These are phyloP conservation scores for Neonectria sp. DNA, from an alignment of 2,329 filamentous ascomycete species.

Conservation along the genomic window DNA sequence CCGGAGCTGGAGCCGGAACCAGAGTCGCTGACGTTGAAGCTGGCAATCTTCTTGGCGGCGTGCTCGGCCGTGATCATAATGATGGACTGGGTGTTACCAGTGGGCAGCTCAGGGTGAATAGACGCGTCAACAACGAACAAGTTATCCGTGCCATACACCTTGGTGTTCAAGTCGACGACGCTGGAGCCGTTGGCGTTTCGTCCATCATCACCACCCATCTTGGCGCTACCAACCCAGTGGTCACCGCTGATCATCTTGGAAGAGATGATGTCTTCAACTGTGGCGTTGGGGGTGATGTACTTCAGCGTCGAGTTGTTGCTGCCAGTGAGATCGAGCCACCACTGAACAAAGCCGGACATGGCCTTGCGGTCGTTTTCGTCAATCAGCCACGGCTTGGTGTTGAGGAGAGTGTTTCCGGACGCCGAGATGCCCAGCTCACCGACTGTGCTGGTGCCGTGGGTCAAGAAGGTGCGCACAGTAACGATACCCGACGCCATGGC, in stretches of 20 bases:
- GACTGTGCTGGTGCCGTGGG: conserved; percentile 43
- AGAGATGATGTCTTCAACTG: conserved; percentile 35
- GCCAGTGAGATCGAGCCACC: conserved; percentile 41
- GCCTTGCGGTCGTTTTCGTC: conserved; percentile 44
- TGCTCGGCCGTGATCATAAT: conserved; percentile 49
- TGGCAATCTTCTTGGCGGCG: conserved; percentile 45
- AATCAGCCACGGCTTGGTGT: conserved; percentile 48
- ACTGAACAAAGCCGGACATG: conserved; percentile 45
- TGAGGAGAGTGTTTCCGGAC: conserved; percentile 45
- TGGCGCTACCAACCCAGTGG: conserved; percentile 48
- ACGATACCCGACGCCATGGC: conserved; percentile 44
- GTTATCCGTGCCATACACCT: conserved; percentile 73
- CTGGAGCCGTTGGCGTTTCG: conserved; percentile 61
- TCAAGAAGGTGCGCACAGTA: conserved; percentile 44
- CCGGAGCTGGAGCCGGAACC: conserved; percentile 8
- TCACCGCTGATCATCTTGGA: conserved; percentile 48
- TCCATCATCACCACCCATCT: conserved; percentile 66
- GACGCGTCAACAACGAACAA: conserved; percentile 74
- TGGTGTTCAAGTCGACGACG: conserved; percentile 70
- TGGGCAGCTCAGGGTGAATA: conserved; percentile 68
- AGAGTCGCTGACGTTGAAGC: conserved; percentile 20
- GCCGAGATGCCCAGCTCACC: conserved; percentile 45
- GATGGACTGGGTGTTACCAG: conserved; percentile 48
- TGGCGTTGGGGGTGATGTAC: conserved; percentile 42
- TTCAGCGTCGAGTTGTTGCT: conserved; percentile 42